A percentile compares a stretch with the other conserved stretches of the same genome.
Conservation (phyloP, 305 asterid species). For the Solanum hybrid region DNA sequence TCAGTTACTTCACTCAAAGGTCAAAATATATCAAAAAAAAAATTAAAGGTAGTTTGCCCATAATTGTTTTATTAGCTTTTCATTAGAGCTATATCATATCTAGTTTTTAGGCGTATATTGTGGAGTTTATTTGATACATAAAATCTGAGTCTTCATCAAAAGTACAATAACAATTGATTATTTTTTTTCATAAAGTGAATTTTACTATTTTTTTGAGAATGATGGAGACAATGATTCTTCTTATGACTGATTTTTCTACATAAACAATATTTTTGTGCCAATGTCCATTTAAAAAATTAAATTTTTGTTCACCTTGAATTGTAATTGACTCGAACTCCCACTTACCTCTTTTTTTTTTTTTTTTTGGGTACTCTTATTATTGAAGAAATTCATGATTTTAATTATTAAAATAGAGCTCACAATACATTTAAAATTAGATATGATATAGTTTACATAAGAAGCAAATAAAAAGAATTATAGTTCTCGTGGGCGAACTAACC, state of each 20-base stretch:
- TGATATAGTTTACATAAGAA: no score
- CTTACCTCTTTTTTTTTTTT: not conserved
- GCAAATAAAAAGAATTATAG: not conserved
- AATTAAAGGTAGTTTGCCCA: not conserved
- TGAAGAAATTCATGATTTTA: not conserved
- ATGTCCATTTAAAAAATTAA: no score
- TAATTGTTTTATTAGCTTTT: not conserved
- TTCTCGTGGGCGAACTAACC: not conserved
- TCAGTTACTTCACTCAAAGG: not conserved
- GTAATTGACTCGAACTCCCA: not conserved
- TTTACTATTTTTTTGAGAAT: not conserved
- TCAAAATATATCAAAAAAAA: no score
- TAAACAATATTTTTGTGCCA: not conserved
- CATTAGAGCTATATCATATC: not conserved
- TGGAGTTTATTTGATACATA: not conserved
- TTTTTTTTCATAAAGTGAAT: not conserved
- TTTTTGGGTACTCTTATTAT: no score
- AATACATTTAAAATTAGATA: no score
- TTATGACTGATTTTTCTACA: no score
- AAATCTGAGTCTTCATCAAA: not conserved
- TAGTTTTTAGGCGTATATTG: not conserved
- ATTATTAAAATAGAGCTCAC: no score
- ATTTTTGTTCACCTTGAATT: not conserved
- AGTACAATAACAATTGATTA: not conserved
- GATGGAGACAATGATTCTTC: not conserved